Conservation (phyloP, 805 yeast species). For the Metschnikowia koreensis region DNA sequence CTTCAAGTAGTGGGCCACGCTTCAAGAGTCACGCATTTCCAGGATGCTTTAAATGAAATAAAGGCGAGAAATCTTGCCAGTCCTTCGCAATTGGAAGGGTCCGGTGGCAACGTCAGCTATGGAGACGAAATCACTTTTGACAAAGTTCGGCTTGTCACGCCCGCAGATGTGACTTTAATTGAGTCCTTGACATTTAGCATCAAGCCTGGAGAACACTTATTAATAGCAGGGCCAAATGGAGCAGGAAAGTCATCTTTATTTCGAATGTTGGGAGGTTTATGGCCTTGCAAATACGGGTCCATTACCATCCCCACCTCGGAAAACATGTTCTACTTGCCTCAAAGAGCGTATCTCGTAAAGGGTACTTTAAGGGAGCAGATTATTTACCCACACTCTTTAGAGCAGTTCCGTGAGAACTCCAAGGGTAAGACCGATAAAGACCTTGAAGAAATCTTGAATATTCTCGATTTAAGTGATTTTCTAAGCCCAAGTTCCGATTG, state of each 20-base stretch:
- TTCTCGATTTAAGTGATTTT: conserved; percentile 60
- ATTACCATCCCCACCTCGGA: conserved; percentile 63
- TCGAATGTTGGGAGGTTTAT: conserved; percentile 86
- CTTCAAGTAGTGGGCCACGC: conserved; percentile 85
- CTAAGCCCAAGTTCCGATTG: conserved; percentile 40
- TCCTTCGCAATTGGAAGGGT: conserved; percentile 15
- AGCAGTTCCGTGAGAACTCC: conserved; percentile 46
- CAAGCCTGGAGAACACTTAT: conserved; percentile 76
- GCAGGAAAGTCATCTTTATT: conserved; percentile 93
- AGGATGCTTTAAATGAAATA: conserved; percentile 57
- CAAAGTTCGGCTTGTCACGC: conserved; percentile 79
- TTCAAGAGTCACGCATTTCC: conserved; percentile 66
- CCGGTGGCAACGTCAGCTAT: conserved; percentile 26
- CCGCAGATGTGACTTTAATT: conserved; percentile 73
- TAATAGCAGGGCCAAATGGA: conserved; percentile 95
- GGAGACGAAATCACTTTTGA: conserved; percentile 66
- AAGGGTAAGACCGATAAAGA: conserved; percentile 45
- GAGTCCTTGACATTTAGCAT: conserved; percentile 66
- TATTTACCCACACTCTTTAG: conserved; percentile 76
- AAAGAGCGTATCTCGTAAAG: conserved; percentile 80
- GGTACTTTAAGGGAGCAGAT: conserved; percentile 85
- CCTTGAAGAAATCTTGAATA: conserved; percentile 50
- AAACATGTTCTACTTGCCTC: conserved; percentile 85
- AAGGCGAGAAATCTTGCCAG: conserved; percentile 20
- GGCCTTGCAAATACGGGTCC: conserved; percentile 71